Conservation (phyloP, 305 asterid genomes). For the Solanum hybrid region DNA sequence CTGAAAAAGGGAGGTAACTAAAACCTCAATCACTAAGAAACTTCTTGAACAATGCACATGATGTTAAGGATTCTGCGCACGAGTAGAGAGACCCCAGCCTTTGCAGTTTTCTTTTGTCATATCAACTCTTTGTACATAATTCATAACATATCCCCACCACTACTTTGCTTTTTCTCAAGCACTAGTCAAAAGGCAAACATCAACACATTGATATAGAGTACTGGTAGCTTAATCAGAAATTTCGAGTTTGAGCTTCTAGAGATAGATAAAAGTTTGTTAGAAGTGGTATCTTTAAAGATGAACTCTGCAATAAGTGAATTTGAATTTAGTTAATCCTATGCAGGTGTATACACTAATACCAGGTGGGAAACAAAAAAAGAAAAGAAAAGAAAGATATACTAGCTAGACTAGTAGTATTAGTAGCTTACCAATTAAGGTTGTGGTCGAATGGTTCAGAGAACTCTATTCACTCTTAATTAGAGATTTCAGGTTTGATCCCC, state of each 20-base stretch:
- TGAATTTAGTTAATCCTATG: neutral
- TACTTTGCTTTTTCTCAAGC: too few species aligned
- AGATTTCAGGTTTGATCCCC: neutral
- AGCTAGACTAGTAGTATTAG: neutral
- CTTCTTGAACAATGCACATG: neutral
- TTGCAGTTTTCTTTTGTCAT: neutral
- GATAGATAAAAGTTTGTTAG: neutral
- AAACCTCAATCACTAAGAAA: neutral
- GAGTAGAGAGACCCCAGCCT: slow-evolving; percentile 1
- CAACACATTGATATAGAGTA: too few species aligned
- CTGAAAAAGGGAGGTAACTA: neutral
- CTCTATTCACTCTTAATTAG: neutral
- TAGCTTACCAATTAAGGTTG: neutral
- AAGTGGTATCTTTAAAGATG: neutral
- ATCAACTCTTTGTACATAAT: neutral
- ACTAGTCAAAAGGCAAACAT: too few species aligned
- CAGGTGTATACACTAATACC: neutral
- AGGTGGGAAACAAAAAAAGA: neutral
- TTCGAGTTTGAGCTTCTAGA: neutral
- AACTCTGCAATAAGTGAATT: neutral
- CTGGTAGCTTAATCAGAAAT: neutral
- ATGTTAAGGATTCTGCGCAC: slow-evolving; percentile 1
- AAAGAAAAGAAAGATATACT: neutral
- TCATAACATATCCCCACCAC: neutral
- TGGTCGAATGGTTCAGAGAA: neutral